phyloP scores from a whole-genome alignment of 2,329 filamentous ascomycete species.

The Knufia fluminis region DNA sequence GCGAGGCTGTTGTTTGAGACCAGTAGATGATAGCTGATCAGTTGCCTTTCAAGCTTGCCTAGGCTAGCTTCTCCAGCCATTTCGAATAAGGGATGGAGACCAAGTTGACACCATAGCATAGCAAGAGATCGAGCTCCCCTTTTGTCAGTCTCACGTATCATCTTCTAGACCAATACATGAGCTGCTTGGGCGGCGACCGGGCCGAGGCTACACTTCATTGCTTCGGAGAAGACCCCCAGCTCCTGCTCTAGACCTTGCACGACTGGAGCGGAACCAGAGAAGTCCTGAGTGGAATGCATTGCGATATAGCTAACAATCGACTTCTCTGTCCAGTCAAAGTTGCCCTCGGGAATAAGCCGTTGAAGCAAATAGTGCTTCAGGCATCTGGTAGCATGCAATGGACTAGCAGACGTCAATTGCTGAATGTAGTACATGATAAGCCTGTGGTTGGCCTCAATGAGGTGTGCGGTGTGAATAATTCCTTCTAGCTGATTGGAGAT shows the following conservation, averaged over 20 bases:
- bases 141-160: slow-evolving; percentile 3
- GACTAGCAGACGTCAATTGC: slow-evolving; percentile 36
- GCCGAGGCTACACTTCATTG: slow-evolving; percentile 26
- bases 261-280: not conserved
- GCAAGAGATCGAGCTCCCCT: not conserved
- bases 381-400: slow-evolving; percentile 30
- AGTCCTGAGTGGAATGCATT: slow-evolving; percentile 39
- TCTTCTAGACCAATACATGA: slow-evolving; percentile 62
- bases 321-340: slow-evolving; percentile 57
- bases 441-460: slow-evolving; percentile 56
- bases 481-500: slow-evolving; percentile 39
- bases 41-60: slow-evolving; percentile 63
- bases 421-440: slow-evolving; percentile 58
- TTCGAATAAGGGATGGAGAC: slow-evolving; percentile 57
- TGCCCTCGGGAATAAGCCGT: slow-evolving; percentile 44
- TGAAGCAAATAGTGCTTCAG: slow-evolving; percentile 56
- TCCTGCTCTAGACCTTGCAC: slow-evolving; percentile 3
- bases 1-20: slow-evolving; percentile 46
- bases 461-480: slow-evolving; percentile 50
- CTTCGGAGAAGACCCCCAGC: slow-evolving; percentile 38
- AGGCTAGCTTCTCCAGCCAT: slow-evolving; percentile 57
- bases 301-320: slow-evolving; percentile 59
- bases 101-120: slow-evolving; percentile 62
- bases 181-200: slow-evolving; percentile 46
- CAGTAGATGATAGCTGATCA: slow-evolving; percentile 60